Base-by-base conservation (phyloP, 176 grass and related monocot genomes). In the Eleusine coracana region DNA sequence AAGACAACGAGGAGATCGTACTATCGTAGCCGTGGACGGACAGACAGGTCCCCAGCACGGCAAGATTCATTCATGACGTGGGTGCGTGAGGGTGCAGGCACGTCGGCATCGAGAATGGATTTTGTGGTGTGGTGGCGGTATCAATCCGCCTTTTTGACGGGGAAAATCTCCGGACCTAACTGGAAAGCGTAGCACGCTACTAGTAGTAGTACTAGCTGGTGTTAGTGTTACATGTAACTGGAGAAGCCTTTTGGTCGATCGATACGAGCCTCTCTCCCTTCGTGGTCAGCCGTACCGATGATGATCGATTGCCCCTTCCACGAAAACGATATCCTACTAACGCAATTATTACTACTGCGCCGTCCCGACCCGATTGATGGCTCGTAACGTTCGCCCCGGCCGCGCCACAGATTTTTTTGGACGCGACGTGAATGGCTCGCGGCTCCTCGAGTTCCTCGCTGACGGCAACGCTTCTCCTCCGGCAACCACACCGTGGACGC, bases 311-410 rank as follows among this genome's bases (percentile, higher is more conserved):
- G 70, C 73, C 38, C 10, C 31, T 34, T 3, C 2, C 2, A 21
- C 6, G 73, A 77, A 77, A 84, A 77, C 51, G 65, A 85, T 37
- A 46, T 23, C 20, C 50, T 49, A 70, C 83, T 62, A 36, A 69
- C 66, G 83, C 74, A 46, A 61, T 70, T 48, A 70, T 55, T 27
- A 14, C 50, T 3, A 1, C 50, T 3, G 14, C 50, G 13, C 14
- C 5, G 5, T 5, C 14, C 29, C 16, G 31, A 29, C 34, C 55
- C 17, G 34, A 58, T 6, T 6, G n/a, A 18, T 17, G 3, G 42
- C 31, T 31, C 44, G 20, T 82, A 64, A 25, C 12, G 13, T 73
- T 37, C 11, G 56, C 17, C 42, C 27, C 20, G 21, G 52, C 5
- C 18, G 1, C 31, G 42, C 23, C 42, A 71, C 42, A 12, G n/a